Evolutionary conservation across 1,139 yeast species (phyloP), one percentile per base, ranked within the genome.

Genomic region (Kodamaea ohmeri): DNA sequence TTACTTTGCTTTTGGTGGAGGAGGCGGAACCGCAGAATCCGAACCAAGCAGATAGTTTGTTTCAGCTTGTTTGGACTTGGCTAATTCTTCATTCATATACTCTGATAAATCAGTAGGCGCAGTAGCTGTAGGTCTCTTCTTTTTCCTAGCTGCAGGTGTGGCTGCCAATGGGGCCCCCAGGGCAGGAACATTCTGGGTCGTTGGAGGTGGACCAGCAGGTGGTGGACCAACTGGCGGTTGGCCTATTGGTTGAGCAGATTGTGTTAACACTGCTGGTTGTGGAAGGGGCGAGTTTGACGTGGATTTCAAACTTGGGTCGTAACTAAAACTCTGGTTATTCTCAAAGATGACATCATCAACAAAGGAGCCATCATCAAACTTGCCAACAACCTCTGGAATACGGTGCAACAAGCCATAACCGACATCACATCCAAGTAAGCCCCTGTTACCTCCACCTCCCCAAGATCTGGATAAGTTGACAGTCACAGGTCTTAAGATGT

Each of bases 351-450:
- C 56, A 51, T 70, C 75, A 27, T 67, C 72, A 14, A 57, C 54
- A 12, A 65, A 47, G 13, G 61, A 57, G 16, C 54, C 53, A 15
- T 42, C 48, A 11, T 60, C 69, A 42, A 68, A 73, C 48, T 76
- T 73, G 0, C 81, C 83, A 6, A 73, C 60, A 5, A 78, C 82
- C 42, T 78, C 83, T 1, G 96, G 96, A 13, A 92, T 65, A 47
- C 95, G 70, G 56, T 92, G 97, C 38, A 92, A 66, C 40, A 85
- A 69, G 0, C 97, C 97, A 54, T 89, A 90, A 0, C 97, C 97
- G 8, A 92, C 95, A 49, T 90, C 96, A 61, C 97, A 90, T 1
- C 98, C 98, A 31, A 92, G 66, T 25, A 89, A 68, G 0, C 96
- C 96, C 44, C 70, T 73, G 43, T 72, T 71, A 14, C 25, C 32